phyloP scores from a whole-genome alignment of 2,329 filamentous ascomycete genomes.

The Alternaria atra region DNA sequence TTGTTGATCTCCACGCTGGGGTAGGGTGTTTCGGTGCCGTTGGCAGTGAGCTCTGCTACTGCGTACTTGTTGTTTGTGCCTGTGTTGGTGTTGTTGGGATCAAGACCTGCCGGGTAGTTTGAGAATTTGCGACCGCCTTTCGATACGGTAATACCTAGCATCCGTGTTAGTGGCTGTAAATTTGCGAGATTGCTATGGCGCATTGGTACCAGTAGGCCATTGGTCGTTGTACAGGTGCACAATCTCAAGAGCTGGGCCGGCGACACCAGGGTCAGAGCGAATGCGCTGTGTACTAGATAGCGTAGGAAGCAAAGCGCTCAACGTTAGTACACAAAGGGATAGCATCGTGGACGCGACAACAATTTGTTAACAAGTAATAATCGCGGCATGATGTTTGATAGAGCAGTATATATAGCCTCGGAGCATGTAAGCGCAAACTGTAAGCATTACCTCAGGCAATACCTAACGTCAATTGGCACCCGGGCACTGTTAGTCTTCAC shows the following conservation, averaged over 20 bases:
- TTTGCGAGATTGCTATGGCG: neutral
- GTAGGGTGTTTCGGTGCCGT: slow-evolving; percentile 57
- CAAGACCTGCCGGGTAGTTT: slow-evolving; percentile 62
- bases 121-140: slow-evolving; percentile 61
- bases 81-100: slow-evolving; percentile 57
- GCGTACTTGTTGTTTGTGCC: slow-evolving; percentile 56
- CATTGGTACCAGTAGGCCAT: slow-evolving; percentile 54
- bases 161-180: slow-evolving; percentile 1
- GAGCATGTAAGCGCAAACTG: neutral
- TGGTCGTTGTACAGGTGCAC: slow-evolving; percentile 62
- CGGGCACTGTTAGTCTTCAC: slow-evolving; percentile 26
- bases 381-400: neutral
- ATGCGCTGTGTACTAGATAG: slow-evolving; percentile 28
- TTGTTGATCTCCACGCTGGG: slow-evolving; percentile 57
- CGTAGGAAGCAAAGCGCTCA: slow-evolving; percentile 22
- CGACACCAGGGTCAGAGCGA: slow-evolving; percentile 47
- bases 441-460: slow-evolving; percentile 21
- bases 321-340: slow-evolving; percentile 11
- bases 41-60: slow-evolving; percentile 58
- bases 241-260: slow-evolving; percentile 58
- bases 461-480: neutral
- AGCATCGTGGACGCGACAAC: slow-evolving; percentile 1
- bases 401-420: slow-evolving; percentile 12
- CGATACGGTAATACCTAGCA: slow-evolving; percentile 61
- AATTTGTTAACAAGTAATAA: neutral